Evolutionary conservation across 176 grass and related monocot species (phyloP).

Genomic region (Stipa capillata): DNA sequence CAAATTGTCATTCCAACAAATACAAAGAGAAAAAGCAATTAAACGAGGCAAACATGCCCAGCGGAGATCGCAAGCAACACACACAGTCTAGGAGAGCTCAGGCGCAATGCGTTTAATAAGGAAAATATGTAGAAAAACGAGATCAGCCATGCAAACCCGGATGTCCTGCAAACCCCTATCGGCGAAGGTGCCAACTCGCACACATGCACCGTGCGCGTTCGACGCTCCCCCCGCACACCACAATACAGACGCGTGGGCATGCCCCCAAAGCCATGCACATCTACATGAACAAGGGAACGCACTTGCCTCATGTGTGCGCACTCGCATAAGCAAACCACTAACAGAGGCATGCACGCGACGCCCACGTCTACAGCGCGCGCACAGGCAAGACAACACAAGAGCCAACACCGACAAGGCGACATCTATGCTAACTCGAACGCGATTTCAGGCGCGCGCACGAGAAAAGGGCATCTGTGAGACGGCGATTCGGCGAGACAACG

Average conservation of each 20-base stretch:
- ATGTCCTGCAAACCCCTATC: neutral
- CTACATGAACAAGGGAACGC: neutral
- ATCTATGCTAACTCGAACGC: neutral
- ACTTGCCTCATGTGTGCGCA: neutral
- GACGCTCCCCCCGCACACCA: no score
- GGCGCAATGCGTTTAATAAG: neutral
- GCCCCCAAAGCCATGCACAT: neutral
- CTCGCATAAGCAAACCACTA: neutral
- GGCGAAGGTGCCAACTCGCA: neutral
- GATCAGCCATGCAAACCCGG: neutral
- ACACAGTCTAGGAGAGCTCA: neutral
- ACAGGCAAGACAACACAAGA: neutral
- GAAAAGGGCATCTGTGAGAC: neutral
- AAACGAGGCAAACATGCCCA: neutral
- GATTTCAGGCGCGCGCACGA: neutral
- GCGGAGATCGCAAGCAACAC: neutral
- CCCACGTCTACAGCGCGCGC: neutral
- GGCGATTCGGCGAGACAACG: neutral
- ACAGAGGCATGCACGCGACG: neutral
- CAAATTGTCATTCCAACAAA: neutral
- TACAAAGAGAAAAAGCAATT: neutral
- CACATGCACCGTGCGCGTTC: neutral
- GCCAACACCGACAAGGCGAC: neutral
- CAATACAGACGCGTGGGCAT: neutral
- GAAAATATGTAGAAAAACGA: neutral